Percentiles rank a stretch among this genome's conserved stretches.
These are phyloP conservation scores for Metschnikowia arizonensis DNA, from an alignment of 805 yeast species.

Conservation along the genomic window DNA sequence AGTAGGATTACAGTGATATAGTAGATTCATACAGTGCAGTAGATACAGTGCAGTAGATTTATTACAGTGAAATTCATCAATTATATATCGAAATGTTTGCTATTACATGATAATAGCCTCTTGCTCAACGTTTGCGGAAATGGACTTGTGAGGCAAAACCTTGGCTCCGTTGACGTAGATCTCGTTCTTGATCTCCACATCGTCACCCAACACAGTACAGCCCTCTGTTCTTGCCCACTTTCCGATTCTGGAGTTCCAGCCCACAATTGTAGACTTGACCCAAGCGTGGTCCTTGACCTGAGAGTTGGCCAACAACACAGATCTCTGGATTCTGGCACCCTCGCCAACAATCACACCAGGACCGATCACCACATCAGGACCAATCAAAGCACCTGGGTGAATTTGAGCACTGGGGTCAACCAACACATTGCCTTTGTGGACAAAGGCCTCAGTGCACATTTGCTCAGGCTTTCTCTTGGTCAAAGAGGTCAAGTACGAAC, in stretches of 20 bases:
- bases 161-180: slow-evolving; percentile 99
- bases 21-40: too few species aligned
- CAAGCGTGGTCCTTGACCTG: slow-evolving; percentile 94
- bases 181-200: slow-evolving; percentile 97
- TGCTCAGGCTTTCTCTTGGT: slow-evolving; percentile 71
- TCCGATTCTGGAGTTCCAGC: slow-evolving; percentile 98
- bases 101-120: slow-evolving; percentile 95
- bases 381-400: slow-evolving; percentile 89
- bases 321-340: slow-evolving; percentile 97
- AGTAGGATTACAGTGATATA: too few species aligned
- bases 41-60: not conserved
- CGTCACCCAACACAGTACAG: slow-evolving; percentile 97
- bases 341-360: slow-evolving; percentile 94
- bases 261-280: slow-evolving; percentile 96
- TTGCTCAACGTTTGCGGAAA: slow-evolving; percentile 92
- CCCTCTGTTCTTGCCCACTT: slow-evolving; percentile 99
- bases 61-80: not conserved
- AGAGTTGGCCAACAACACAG: slow-evolving; percentile 88
- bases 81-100: slow-evolving; percentile 1
- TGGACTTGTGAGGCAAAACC: slow-evolving; percentile 97
- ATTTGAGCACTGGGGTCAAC: slow-evolving; percentile 94
- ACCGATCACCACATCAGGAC: slow-evolving; percentile 97
- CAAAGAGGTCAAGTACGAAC: slow-evolving; percentile 82
- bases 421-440: slow-evolving; percentile 88
- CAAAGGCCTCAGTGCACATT: slow-evolving; percentile 65